Evolutionary conservation across 129 eudicot genomes (phyloP).

Genomic region (Escallonia herrerae): DNA sequence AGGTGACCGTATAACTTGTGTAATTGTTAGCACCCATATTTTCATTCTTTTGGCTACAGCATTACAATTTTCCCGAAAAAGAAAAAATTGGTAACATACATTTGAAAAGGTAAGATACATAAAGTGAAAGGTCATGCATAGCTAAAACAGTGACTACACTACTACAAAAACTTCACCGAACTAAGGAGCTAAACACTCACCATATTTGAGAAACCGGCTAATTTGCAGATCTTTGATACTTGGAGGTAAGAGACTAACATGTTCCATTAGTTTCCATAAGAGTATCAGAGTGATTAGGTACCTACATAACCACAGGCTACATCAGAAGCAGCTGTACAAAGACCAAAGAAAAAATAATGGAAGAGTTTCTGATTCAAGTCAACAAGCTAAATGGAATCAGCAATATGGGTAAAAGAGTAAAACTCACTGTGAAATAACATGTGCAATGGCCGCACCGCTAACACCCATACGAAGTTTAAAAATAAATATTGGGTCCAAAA

Average conservation of each 20-base stretch:
- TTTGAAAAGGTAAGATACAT: no score
- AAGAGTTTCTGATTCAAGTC: not conserved
- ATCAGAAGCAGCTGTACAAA: not conserved
- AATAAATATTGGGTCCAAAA: slow-evolving; percentile 55
- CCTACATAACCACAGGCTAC: slow-evolving; percentile 20
- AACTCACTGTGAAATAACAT: slow-evolving; percentile 56
- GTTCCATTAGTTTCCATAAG: slow-evolving; percentile 39
- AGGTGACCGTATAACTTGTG: no score
- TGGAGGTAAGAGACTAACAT: slow-evolving; percentile 49
- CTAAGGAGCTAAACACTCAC: slow-evolving; percentile 13
- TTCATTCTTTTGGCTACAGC: no score
- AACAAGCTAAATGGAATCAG: not conserved
- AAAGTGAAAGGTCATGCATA: no score
- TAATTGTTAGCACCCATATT: no score
- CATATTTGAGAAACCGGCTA: slow-evolving; percentile 44
- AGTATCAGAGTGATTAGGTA: slow-evolving; percentile 41
- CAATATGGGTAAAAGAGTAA: not conserved
- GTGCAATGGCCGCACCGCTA: slow-evolving; percentile 55
- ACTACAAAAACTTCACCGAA: not conserved
- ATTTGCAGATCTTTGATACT: slow-evolving; percentile 35
- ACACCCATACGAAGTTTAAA: slow-evolving; percentile 42
- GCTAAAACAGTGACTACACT: not conserved
- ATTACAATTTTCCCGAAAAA: no score
- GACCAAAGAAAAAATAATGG: not conserved
- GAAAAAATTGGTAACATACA: no score